A percentile compares a stretch with the other conserved stretches of the same genome.
These are phyloP conservation scores for Candida maltosa DNA, from an alignment of 805 yeast species.

Conservation along the genomic window DNA sequence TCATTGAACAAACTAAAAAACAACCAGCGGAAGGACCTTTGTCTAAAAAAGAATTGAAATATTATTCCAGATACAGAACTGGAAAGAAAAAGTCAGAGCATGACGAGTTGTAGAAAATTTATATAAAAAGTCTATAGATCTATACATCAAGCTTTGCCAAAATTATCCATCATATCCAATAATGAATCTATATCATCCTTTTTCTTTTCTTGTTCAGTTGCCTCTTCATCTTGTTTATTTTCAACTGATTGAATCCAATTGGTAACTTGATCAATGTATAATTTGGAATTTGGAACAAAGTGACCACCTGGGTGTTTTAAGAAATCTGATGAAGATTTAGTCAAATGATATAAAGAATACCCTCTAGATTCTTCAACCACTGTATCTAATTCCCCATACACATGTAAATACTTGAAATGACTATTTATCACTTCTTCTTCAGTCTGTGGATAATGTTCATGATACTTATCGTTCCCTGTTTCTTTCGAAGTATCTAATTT, in stretches of 20 bases:
- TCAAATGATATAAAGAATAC: constrained; percentile 45
- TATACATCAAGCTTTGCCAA: constrained; percentile 13
- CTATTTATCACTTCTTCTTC: constrained; percentile 22
- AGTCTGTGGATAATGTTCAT: constrained; percentile 18
- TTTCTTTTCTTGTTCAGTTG: constrained; percentile 10
- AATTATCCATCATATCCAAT: constrained; percentile 37
- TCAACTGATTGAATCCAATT: constrained; percentile 32
- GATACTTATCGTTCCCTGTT: constrained; percentile 23
- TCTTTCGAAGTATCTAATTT: constrained; percentile 24
- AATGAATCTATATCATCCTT: constrained; percentile 28
- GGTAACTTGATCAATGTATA: constrained; percentile 35
- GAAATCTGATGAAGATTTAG: constrained; percentile 48
- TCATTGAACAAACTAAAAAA: constrained; percentile 20
- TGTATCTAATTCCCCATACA: constrained; percentile 83
- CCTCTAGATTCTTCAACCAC: constrained; percentile 77
- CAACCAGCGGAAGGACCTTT: constrained; percentile 35
- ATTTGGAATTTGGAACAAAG: constrained; percentile 85
- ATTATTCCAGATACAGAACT: constrained; percentile 25
- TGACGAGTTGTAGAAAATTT: constrained; percentile 8
- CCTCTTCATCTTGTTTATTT: constrained; percentile 10
- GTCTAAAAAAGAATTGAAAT: constrained; percentile 30
- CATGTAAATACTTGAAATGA: constrained; percentile 50
- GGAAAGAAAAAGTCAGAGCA: constrained; percentile 16
- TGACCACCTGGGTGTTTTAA: constrained; percentile 95
- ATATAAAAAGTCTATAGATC: constrained; percentile 2